Conservation (phyloP, 139 green algal species). For the Closterium sp. region DNA sequence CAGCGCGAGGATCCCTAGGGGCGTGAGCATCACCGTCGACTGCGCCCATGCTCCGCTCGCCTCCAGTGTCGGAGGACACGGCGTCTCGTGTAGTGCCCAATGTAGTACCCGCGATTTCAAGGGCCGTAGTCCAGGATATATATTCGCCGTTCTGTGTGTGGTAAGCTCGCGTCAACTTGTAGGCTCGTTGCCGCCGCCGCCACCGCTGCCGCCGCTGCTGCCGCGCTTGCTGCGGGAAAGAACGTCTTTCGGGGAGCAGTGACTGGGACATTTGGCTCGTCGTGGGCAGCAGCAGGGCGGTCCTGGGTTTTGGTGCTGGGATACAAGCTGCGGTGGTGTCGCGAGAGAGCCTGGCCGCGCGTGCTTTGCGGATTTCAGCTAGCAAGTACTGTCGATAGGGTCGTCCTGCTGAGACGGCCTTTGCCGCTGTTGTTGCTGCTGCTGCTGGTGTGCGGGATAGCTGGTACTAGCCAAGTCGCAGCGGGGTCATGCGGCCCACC, state of each 20-base stretch:
- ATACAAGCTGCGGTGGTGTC: slow-evolving; percentile 22
- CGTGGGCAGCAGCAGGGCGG: no score
- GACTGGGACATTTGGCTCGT: no score
- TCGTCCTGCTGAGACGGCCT: not conserved
- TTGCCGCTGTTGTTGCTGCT: not conserved
- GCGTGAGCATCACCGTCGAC: not conserved
- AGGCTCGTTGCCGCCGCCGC: no score
- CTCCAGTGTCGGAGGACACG: no score
- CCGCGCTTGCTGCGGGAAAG: no score
- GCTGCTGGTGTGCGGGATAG: not conserved
- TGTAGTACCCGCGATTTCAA: no score
- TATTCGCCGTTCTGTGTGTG: not conserved
- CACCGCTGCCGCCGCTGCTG: no score
- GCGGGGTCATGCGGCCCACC: no score
- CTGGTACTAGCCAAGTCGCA: not conserved
- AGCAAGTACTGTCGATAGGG: not conserved
- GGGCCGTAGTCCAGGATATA: no score
- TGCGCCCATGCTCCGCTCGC: not conserved
- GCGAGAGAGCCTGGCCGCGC: slow-evolving; percentile 33
- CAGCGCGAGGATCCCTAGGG: not conserved
- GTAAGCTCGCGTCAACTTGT: not conserved
- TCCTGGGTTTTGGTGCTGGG: slow-evolving; percentile 20
- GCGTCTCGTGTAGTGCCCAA: no score
- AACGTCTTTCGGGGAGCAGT: no score
- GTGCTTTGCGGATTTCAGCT: not conserved